phyloP scores from a whole-genome alignment of 352 stramenopile genomes.

The Phytophthora palmivora region DNA sequence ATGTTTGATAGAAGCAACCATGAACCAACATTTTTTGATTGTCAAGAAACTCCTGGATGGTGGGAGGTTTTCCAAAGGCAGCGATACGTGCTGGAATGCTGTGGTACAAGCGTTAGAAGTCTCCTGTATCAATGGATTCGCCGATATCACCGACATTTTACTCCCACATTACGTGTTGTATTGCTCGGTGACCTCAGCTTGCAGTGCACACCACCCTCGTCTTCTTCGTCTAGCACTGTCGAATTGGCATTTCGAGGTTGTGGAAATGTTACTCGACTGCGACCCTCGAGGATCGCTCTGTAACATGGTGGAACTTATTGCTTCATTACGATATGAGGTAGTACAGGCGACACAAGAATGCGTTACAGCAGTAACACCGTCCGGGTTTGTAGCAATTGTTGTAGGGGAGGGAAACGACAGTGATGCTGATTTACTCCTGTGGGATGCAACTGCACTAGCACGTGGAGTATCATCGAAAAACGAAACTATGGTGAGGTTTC shows the following conservation, averaged over 20 bases:
- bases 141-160: slow-evolving; percentile 26
- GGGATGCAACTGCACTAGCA: slow-evolving; percentile 22
- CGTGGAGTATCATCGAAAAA: slow-evolving; percentile 19
- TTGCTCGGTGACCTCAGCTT: slow-evolving; percentile 2
- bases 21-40: slow-evolving; percentile 15
- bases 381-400: slow-evolving; percentile 20
- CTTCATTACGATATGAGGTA: slow-evolving; percentile 21
- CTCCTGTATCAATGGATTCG: slow-evolving; percentile 24
- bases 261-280: slow-evolving; percentile 35
- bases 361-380: neutral
- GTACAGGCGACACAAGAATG: slow-evolving; percentile 1
- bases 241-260: slow-evolving; percentile 26
- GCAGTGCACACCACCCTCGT: slow-evolving; percentile 10
- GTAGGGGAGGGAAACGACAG: slow-evolving; percentile 15
- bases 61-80: slow-evolving; percentile 21
- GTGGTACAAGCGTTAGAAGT: slow-evolving; percentile 25
- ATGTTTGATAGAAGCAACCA: slow-evolving; percentile 27
- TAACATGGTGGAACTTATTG: slow-evolving; percentile 35
- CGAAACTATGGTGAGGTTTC: slow-evolving; percentile 16
- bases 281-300: slow-evolving; percentile 38
- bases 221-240: slow-evolving; percentile 24
- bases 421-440: slow-evolving; percentile 5
- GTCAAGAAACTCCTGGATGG: slow-evolving; percentile 14
- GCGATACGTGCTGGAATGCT: slow-evolving; percentile 13
- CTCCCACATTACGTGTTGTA: slow-evolving; percentile 33